phyloP scores from a whole-genome alignment of 148 eudicot species.

The Rhododendron griersonianum region DNA sequence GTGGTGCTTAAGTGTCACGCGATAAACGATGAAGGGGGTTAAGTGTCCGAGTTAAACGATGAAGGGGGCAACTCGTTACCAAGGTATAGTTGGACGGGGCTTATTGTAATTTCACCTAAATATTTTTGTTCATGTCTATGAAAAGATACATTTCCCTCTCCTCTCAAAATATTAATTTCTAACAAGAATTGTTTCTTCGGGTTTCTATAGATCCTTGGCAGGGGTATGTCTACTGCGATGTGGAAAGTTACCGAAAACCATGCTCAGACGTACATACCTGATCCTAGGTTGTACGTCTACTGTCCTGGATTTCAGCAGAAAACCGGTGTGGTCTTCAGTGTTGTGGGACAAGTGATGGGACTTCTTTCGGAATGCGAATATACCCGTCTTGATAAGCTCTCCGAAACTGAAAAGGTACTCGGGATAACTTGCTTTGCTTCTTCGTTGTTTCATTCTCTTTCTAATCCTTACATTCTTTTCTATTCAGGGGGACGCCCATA shows the following conservation, averaged over 20 bases:
- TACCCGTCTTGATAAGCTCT: constrained; percentile 44
- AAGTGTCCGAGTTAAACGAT: too few species aligned
- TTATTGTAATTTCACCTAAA: too few species aligned
- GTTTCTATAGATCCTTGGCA: constrained; percentile 44
- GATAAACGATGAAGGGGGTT: too few species aligned
- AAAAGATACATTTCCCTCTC: neutral
- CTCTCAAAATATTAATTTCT: neutral
- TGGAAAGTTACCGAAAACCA: constrained; percentile 65
- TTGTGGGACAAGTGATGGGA: constrained; percentile 64
- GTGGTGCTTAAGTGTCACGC: too few species aligned
- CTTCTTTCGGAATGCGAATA: constrained; percentile 47
- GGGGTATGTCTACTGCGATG: constrained; percentile 59
- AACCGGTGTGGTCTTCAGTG: constrained; percentile 57
- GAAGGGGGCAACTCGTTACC: too few species aligned
- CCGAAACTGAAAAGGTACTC: constrained; percentile 66
- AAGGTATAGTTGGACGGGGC: too few species aligned
- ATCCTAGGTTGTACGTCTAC: constrained; percentile 40
- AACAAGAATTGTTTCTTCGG: neutral
- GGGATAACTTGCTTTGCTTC: neutral
- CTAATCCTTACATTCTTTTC: constrained; percentile 15
- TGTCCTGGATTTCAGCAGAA: constrained; percentile 42
- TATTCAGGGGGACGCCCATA: constrained; percentile 53
- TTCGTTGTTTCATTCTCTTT: neutral
- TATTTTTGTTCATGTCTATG: neutral
- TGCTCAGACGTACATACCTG: constrained; percentile 57